Base-by-base conservation (phyloP, 495 filamentous ascomycete genomes). In the Hyaloscypha variabilis region DNA sequence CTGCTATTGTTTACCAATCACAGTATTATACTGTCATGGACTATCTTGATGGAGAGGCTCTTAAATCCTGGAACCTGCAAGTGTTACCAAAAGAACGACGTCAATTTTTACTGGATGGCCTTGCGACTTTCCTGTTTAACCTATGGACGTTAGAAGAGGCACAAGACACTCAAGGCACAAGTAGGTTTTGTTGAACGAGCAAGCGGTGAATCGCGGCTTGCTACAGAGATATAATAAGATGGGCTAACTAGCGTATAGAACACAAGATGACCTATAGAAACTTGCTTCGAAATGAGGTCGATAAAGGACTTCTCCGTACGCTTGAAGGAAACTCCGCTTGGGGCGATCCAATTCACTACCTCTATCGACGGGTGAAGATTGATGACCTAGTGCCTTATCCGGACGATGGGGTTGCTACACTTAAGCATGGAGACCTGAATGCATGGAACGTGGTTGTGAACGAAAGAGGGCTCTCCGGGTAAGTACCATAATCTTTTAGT, bases 361-460 rank as follows among this genome's bases (percentile, higher is more conserved):
- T 46, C 39, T 46, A 46, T 46, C 39, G 39, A 46, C 39, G 39
- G 8, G 39, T 46, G 39, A 46, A 46, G 39, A 46, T 46, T 46
- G 39, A 46, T 46, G 39, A 46, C 49, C 49, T 51, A n/a, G 49
- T 51, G 49, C 49, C 49, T 51, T 24, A 51, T 51, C 49, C 49
- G 14, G 49, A 51, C 49, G 49, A 51, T 51, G 49, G 49, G 49
- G 49, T 51, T 51, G 23, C 49, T 51, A 51, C 14, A 51, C 14
- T 51, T 24, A 51, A 51, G 49, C 49, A 51, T 51, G 49, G 49
- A n/a, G 49, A 51, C 49, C 19, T 51, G 23, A 51, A 51, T 51
- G 49, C 49, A 24, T 51, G 49, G 49, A 51, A 51, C 49, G 49
- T 17, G 49, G 49, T 51, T 51, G 49, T 51, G 49, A 51, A 51